Conservation (phyloP, 148 eudicot genomes). For the Fallopia convolvulus region DNA sequence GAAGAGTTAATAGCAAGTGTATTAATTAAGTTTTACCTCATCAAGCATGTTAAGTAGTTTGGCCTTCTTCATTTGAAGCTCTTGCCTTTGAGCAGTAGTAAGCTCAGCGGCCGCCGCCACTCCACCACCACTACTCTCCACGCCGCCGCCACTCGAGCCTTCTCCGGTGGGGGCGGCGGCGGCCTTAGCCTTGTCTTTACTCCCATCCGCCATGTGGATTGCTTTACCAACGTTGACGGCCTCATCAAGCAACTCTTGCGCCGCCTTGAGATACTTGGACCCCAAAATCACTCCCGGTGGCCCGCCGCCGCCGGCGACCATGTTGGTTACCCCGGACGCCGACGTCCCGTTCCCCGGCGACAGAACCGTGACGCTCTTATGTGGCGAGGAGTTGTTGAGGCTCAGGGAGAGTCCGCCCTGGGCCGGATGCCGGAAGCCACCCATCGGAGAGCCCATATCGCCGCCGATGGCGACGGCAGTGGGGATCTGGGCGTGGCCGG, state of each 20-base stretch:
- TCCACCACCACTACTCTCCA: slow-evolving; percentile 15
- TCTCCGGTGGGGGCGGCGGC: slow-evolving; percentile 17
- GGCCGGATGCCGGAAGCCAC: not conserved
- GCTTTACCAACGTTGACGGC: slow-evolving; percentile 42
- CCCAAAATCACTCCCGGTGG: slow-evolving; percentile 34
- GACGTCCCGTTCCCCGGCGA: not conserved
- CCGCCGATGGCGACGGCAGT: not conserved
- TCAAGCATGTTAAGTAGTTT: slow-evolving; percentile 72
- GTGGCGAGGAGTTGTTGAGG: slow-evolving; percentile 22
- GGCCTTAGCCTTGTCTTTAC: slow-evolving; percentile 20
- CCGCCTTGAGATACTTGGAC: slow-evolving; percentile 55
- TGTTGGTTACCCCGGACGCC: not conserved
- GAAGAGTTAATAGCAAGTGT: too few species aligned
- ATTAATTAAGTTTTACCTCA: slow-evolving; percentile 33
- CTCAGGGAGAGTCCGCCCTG: slow-evolving; percentile 55
- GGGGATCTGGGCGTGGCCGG: not conserved
- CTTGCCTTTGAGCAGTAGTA: slow-evolving; percentile 55
- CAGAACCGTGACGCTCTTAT: not conserved
- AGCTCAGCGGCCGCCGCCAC: slow-evolving; percentile 24
- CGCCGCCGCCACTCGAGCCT: not conserved
- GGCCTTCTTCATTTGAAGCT: slow-evolving; percentile 74
- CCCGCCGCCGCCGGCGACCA: not conserved
- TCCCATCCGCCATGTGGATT: not conserved
- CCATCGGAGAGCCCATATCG: not conserved
- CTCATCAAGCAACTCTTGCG: slow-evolving; percentile 60